phyloP scores from a whole-genome alignment of 441 rosid species.

The Adansonia gregorii region DNA sequence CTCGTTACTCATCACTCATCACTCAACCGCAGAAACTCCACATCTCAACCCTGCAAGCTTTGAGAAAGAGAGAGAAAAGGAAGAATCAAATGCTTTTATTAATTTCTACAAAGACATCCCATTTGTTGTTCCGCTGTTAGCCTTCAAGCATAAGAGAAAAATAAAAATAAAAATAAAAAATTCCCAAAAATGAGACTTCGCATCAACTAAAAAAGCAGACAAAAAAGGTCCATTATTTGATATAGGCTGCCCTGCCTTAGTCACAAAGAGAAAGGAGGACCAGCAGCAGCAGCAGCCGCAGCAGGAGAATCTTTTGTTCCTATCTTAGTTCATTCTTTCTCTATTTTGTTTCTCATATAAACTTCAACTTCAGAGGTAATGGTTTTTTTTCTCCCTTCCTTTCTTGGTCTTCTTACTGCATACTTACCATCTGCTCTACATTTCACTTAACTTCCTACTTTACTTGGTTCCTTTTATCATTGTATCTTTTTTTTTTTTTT shows the following conservation, averaged over 20 bases:
- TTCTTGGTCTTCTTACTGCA: conserved; percentile 27
- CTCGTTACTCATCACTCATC: neutral
- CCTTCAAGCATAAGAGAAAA: neutral
- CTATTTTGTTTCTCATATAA: conserved; percentile 7
- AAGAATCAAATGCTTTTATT: conserved; percentile 45
- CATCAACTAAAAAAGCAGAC: conserved; percentile 16
- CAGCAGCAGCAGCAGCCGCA: neutral
- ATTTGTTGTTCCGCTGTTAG: conserved; percentile 25
- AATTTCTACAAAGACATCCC: conserved; percentile 29
- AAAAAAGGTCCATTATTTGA: conserved; percentile 24
- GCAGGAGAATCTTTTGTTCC: conserved; percentile 38
- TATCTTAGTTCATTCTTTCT: conserved; percentile 16
- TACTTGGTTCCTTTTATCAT: too few species aligned
- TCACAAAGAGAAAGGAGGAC: neutral
- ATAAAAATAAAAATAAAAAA: neutral
- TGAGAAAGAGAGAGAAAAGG: neutral
- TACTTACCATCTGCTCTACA: conserved; percentile 21
- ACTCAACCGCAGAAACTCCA: too few species aligned
- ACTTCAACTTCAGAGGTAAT: conserved; percentile 21
- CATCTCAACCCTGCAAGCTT: neutral
- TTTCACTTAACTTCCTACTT: conserved; percentile 6
- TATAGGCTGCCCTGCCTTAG: conserved; percentile 7
- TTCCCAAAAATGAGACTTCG: neutral
- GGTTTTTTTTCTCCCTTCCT: conserved; percentile 16
- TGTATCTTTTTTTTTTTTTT: neutral